Conservation (phyloP, 2,329 filamentous ascomycete species). For the Xylaria sp. region DNA sequence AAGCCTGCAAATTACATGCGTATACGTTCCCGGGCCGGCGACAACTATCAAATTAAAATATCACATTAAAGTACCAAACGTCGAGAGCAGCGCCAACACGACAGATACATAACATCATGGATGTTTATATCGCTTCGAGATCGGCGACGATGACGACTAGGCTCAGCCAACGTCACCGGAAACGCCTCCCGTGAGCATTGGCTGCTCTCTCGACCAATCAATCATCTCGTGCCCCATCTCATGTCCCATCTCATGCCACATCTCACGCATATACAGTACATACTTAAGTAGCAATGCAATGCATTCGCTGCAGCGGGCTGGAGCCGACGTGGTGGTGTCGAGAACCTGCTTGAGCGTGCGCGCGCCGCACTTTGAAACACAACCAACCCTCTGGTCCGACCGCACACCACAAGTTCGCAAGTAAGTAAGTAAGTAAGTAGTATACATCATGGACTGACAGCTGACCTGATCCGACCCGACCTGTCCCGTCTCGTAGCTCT, state of each 20-base stretch:
- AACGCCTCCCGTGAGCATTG: conserved; percentile 3
- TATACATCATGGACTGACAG: no score
- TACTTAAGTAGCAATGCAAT: neutral
- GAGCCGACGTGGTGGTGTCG: conserved; percentile 17
- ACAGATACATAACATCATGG: no score
- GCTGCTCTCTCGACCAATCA: conserved; percentile 19
- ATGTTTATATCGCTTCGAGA: neutral
- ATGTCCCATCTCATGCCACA: neutral
- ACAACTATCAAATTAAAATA: no score
- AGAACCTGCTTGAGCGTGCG: neutral
- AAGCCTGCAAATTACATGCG: no score
- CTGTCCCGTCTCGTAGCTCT: no score
- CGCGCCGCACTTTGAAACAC: neutral
- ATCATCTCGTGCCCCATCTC: conserved; percentile 16
- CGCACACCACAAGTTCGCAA: neutral
- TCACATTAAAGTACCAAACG: no score
- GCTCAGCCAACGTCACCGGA: conserved; percentile 8
- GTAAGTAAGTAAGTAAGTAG: neutral
- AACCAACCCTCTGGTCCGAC: neutral
- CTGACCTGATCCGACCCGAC: no score
- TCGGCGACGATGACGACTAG: neutral
- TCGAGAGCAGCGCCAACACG: no score
- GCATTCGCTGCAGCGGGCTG: neutral
- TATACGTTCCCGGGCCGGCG: no score
- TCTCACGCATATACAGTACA: neutral